phyloP scores from a whole-genome alignment of 345 rosid genomes.

The Durio zibethinus region DNA sequence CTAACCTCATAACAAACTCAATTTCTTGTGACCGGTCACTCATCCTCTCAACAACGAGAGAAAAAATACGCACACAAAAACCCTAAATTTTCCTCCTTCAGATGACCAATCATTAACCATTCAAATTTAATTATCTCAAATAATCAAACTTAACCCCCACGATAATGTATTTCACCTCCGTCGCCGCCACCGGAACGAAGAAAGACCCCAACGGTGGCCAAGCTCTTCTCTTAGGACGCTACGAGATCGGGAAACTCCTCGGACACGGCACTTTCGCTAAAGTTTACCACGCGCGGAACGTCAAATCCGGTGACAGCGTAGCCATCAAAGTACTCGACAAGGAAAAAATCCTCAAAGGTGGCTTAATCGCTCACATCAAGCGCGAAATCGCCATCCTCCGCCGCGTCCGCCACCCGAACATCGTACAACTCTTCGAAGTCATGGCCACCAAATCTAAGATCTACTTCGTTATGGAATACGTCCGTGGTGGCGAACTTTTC shows the following conservation, averaged over 20 bases:
- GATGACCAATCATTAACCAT: neutral
- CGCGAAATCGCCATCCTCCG: constrained; percentile 86
- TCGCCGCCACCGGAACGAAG: constrained; percentile 2
- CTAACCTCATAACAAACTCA: neutral
- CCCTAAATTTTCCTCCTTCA: neutral
- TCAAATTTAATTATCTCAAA: neutral
- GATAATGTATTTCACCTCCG: neutral
- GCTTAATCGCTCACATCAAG: constrained; percentile 66
- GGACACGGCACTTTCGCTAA: constrained; percentile 92
- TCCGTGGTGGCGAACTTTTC: constrained; percentile 75
- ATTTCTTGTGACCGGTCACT: neutral
- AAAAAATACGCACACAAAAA: neutral
- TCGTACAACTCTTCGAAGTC: constrained; percentile 74
- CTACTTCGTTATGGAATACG: constrained; percentile 86
- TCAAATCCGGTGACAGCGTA: constrained; percentile 44
- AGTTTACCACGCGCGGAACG: constrained; percentile 68
- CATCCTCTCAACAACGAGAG: neutral
- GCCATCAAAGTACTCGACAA: constrained; percentile 89
- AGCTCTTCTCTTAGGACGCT: constrained; percentile 59
- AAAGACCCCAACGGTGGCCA: constrained; percentile 27
- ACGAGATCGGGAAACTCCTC: constrained; percentile 67
- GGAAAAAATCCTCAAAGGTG: constrained; percentile 56
- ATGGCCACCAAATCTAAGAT: constrained; percentile 87
- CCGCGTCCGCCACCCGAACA: constrained; percentile 81
- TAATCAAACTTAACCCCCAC: neutral